phyloP scores from a whole-genome alignment of 2,329 filamentous ascomycete species.

The Colletotrichum paranaense region DNA sequence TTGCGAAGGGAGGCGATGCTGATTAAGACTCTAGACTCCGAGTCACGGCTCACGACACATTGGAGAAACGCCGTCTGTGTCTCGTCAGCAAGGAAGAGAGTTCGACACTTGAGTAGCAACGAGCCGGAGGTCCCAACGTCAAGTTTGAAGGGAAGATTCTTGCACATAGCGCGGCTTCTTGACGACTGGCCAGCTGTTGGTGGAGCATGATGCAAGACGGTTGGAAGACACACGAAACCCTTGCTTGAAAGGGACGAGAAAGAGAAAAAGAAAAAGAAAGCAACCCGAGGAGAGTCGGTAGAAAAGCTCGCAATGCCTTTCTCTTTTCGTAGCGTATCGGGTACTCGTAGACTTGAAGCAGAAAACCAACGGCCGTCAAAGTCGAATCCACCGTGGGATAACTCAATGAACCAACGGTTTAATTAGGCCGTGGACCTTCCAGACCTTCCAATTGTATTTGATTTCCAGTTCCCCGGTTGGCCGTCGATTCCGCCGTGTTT shows the following conservation, averaged over 20 bases:
- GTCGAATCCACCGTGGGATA: not conserved
- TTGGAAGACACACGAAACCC: constrained; percentile 16
- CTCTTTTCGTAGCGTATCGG: not conserved
- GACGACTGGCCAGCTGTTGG: not conserved
- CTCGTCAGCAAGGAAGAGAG: constrained; percentile 15
- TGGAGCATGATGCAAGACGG: constrained; percentile 14
- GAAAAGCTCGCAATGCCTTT: not conserved
- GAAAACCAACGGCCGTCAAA: not conserved
- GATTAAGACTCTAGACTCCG: not conserved
- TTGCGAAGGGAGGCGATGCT: constrained; percentile 28
- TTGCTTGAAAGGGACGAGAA: constrained; percentile 1
- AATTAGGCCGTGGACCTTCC: not conserved
- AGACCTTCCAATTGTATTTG: not conserved
- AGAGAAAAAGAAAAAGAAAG: constrained; percentile 12
- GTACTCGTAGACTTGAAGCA: not conserved
- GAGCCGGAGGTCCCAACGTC: not conserved
- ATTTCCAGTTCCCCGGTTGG: not conserved
- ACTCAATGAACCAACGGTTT: not conserved
- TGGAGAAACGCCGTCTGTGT: constrained; percentile 12
- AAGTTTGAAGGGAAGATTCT: not conserved
- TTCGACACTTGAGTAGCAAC: not conserved
- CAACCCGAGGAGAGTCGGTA: not conserved
- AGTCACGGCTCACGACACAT: constrained; percentile 7
- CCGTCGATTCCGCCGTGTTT: not conserved
- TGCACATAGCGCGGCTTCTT: not conserved